Evolutionary conservation across 768 basidiomycete genomes (phyloP), one percentile per base, ranked within the genome.

Genomic region (Pleurotus pulmonarius): DNA sequence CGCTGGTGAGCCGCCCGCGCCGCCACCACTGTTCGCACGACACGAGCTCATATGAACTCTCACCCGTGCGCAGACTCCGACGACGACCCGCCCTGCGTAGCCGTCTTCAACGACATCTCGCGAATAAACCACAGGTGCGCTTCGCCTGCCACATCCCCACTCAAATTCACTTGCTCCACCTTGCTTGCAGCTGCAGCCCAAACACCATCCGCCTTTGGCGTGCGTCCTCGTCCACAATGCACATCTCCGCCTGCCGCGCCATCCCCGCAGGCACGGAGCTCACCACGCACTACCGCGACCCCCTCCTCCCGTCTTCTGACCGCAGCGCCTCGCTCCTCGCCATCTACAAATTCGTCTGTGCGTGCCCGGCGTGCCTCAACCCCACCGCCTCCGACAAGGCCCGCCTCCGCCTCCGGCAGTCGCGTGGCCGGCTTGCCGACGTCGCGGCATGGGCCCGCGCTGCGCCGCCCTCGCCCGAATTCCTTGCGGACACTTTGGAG

Each of bases 111-210:
- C 12, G 37, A 58, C 13, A 29, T 55, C 18, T 44, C 58, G 15
- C 43, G 58, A 5, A 55, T 56, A 15, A 58, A 56, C 37, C 55
- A 56, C 41, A 56, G 58, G 58, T 58, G 40, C 26, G 34, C 22
- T 22, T 22, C 40, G 11, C 8, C 11, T 34, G 9, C 29, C 29
- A 4, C 29, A 11, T 20, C 25, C 26, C 20, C n/a, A 3, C 16
- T 37, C 29, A 29, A 29, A 37, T 15, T 56, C 20, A 48, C 24
- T 16, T 9, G 18, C 4, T 48, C 6, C 37, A n/a, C 26, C 25
- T 56, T n/a, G 15, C 12, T 34, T 52, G 26, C 13, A 56, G 55
- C 5, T 56, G 55, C 0, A 56, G 55, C 34, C 55, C 55, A 3
- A 56, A 56, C n/a, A 22, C 45, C 34, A 47, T 47, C 16, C 22